Evolutionary conservation across 2,329 filamentous ascomycete genomes (phyloP), one percentile per base, ranked within the genome.

Genomic region (Tolypocladium ophioglossoides): DNA sequence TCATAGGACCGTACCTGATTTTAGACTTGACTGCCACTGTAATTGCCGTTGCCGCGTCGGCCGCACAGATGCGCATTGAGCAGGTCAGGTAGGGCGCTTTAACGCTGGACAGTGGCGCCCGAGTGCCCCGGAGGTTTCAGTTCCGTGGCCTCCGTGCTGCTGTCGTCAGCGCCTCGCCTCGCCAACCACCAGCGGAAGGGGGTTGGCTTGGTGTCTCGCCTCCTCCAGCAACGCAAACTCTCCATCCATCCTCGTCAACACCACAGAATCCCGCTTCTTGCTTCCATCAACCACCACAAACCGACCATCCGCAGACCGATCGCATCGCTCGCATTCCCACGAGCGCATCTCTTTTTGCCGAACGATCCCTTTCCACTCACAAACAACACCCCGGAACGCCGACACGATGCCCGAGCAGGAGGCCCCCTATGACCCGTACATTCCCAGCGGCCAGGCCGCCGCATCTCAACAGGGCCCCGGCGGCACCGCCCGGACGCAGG

Each of bases 361-460:
- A 27, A 20, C 34, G 20, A 51, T 11, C 48, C 22, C 41, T 6
- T 40, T 51, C 38, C 51, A n/a, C 49, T 32, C 51, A 55, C 46
- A 50, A 7, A 35, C 30, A 41, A 38, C 34, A 37, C 24, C 20
- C 9, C 27, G 10, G 39, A 40, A 20, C 55, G 30, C n/a, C 56
- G 51, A 52, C 63, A 72, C 60, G 64, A 82, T 82, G 79, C 72
- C 79, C 62, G 74, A 73, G 66, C 72, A 76, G 62, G 76, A 80
- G 56, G 74, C 78, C 68, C 89, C 89, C 62, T 95, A 95, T 74
- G 89, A 95, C 74, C 89, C 89, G 59, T 95, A 94, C 75, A 91
- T 92, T 72, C 89, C 89, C 68, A 83, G 81, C 69, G 84, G 83
- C 72, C 78, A 79, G 72, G 71, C 73, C 58, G 71, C 73, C 58